Evolutionary conservation across 331 rosid species (phyloP).

Genomic region (Cucumis variabilis): DNA sequence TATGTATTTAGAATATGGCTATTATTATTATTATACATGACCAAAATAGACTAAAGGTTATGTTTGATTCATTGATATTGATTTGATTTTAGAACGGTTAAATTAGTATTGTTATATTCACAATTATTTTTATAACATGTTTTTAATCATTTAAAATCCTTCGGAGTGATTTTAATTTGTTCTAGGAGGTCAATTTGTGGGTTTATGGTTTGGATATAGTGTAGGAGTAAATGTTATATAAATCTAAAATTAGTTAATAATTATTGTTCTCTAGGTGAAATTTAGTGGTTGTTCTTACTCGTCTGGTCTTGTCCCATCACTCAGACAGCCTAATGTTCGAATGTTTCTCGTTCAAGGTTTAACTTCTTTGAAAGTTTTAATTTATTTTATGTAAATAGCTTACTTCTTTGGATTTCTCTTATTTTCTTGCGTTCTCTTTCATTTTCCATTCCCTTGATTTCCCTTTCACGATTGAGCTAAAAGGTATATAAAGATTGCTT

Average conservation of each 20-base stretch:
- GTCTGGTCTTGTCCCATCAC: background rate
- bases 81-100: too few species aligned
- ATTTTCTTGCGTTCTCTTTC: too few species aligned
- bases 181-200: background rate
- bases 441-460: too few species aligned
- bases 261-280: slow-evolving; percentile 1
- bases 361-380: background rate
- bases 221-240: background rate
- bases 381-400: background rate
- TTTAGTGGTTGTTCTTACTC: background rate
- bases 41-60: background rate
- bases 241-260: background rate
- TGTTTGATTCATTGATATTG: too few species aligned
- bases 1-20: background rate
- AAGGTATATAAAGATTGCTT: too few species aligned
- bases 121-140: too few species aligned
- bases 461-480: too few species aligned
- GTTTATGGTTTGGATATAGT: background rate
- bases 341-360: slow-evolving; percentile 1
- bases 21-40: background rate
- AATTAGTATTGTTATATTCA: too few species aligned
- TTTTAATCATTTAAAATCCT: too few species aligned
- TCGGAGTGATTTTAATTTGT: background rate
- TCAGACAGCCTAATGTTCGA: background rate
- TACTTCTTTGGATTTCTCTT: too few species aligned